Evolutionary conservation across 78 protist species (phyloP), one percentile per base, ranked within the genome.

Genomic region (Tieghemostelium lacteum): DNA sequence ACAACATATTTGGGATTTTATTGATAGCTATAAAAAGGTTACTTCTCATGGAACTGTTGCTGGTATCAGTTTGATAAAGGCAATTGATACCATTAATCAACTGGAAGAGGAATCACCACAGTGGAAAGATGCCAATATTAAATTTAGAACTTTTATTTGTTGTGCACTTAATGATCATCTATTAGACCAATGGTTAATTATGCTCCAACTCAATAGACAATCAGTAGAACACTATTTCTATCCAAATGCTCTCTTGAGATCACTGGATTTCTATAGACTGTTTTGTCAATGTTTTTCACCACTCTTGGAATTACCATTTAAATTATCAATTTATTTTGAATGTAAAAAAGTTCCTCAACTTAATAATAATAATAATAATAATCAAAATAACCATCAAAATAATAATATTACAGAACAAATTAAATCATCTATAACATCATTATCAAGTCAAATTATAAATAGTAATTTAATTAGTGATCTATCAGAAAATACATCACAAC

Each of bases 1-100:
- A 28, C 69, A 67, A 36, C 78, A 83, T 45, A 60, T 83, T 22
- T 83, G 91, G 91, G 76, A 66, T 31, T 83, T 83, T 62, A 83
- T 83, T 16, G 78, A 83, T 45, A 58, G 37, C 4, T 55, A 69
- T 69, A 54, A 45, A 58, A 66, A 45, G 24, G 50, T 73, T 37
- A 55, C 91, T 2, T 12, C 1, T 2, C 91, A 83, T 39, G n/a
- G 60, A 1, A 37, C 91, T 1, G 58, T 83, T 42, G 76, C 91
- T 16, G 60, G 57, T 22, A 40, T 55, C 17, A 26, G 54, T 5
- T 29, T 83, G 4, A 17, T 34, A 3, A 73, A 69, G 42, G 29
- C 78, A 2, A 69, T 83, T 14, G 31, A 29, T 12, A 26, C 73
- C 1, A 55, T 69, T 26, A 83, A 83, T 58, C 22, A 34, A 16